Base-by-base conservation (phyloP, 140 eudicot genomes). In the Stevia rebaudiana region DNA sequence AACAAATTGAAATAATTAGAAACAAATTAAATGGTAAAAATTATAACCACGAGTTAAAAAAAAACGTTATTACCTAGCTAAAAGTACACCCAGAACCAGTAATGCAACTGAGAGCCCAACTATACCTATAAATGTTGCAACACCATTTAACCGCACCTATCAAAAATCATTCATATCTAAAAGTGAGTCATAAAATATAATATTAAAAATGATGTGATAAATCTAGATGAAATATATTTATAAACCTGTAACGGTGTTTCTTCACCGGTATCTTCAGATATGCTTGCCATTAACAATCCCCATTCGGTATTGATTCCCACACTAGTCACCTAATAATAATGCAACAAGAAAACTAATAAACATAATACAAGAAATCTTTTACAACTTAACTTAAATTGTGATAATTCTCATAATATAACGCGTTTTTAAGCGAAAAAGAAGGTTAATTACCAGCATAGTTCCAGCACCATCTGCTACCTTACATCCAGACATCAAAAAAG, bases 381-480 rank as follows among this genome's bases (percentile, higher is more conserved):
- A n/a, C n/a, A n/a, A n/a, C n/a, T n/a, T n/a, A n/a, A n/a, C n/a
- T n/a, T n/a, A n/a, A n/a, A n/a, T n/a, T n/a, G n/a, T n/a, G n/a
- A n/a, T n/a, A n/a, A n/a, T n/a, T n/a, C n/a, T n/a, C n/a, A n/a
- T n/a, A n/a, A n/a, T n/a, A n/a, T n/a, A n/a, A n/a, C n/a, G n/a
- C n/a, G n/a, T n/a, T n/a, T n/a, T n/a, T n/a, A n/a, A n/a, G n/a
- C n/a, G n/a, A n/a, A n/a, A n/a, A n/a, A 21, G 48, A 8, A 61
- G 54, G 62, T 25, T 19, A 31, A 67, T 76, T 84, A 92, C 98
- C 96, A 92, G 76, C 98, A 92, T 92, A 40, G 86, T 83, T 77
- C 96, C 98, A 23, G 87, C 82, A 55, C 98, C 98, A 87, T 92
- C 98, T 3, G 96, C 98, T 7, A 92, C 95, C 78, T 87, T 92